phyloP scores from a whole-genome alignment of 2,329 filamentous ascomycete species.

The Phialophora chinensis region DNA sequence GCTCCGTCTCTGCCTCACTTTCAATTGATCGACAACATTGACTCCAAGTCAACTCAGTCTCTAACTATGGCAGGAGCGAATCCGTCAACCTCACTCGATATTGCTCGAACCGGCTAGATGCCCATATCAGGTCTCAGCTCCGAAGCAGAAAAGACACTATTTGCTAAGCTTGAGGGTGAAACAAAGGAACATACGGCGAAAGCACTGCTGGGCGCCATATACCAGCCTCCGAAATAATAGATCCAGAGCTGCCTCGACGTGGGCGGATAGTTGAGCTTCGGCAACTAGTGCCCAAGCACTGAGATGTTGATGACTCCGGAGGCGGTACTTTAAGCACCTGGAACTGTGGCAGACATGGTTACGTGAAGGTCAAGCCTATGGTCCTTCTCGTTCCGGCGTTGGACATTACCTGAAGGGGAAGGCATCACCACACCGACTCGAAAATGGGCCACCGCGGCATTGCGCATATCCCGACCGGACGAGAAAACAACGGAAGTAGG shows the following conservation, averaged over 20 bases:
- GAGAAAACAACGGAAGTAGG: background rate
- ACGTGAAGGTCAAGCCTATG: background rate
- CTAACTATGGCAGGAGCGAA: background rate
- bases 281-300: no score
- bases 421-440: background rate
- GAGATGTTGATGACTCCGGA: background rate
- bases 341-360: background rate
- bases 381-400: background rate
- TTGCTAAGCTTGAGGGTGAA: background rate
- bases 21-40: conserved; percentile 12
- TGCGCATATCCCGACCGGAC: background rate
- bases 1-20: conserved; percentile 20
- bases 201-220: no score
- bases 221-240: background rate
- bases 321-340: background rate
- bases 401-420: background rate
- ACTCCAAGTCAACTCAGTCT: background rate
- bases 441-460: background rate
- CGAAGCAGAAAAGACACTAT: background rate
- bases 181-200: background rate
- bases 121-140: background rate
- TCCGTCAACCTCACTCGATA: background rate
- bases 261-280: background rate
- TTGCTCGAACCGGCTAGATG: no score
- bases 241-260: background rate